Base-by-base conservation (phyloP, 441 rosid genomes). In the Hura crepitans region DNA sequence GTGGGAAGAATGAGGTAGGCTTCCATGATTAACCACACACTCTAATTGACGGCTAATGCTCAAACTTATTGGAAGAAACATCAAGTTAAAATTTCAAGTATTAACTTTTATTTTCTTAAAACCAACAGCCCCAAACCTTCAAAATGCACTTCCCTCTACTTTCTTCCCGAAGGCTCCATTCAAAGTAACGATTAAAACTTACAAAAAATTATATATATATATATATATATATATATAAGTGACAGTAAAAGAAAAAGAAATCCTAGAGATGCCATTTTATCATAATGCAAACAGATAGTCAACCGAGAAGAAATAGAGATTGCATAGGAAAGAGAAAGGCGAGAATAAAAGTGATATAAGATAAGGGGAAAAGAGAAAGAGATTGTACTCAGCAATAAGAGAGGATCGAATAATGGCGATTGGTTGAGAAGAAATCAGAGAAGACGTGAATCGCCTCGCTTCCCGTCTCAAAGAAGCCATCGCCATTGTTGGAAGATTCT, bases 391-490 rank as follows among this genome's bases (percentile, higher is more conserved):
- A 35, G 81, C 73, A 30, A 66, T 8, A 59, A 84, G 84, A 77
- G 88, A 65, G 62, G 89, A 83, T 66, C 91, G 80, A 80, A 79
- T 65, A 68, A 85, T 83, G 72, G 87, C 71, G 72, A 86, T 74
- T 4, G 93, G 92, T 22, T 85, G 92, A 63, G 87, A 84, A 20
- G 86, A 73, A 68, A 86, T 77, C 58, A 86, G 81, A 74, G 92
- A 85, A 49, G 65, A 31, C 14, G 82, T 81, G 77, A 92, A 81
- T 35, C 92, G 87, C 87, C 91, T 84, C 85, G 96, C 96, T 84
- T 90, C 89, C 77, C 97, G 97, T 62, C 90, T 84, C 81, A 92
- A 74, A 72, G 88, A 89, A 79, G 97, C 89, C 96, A 94, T 92
- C 64, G 97, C 94, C 97, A 90, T 89, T 68, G 82, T n/a, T 80